Conservation (phyloP, 192 early-diverging fungal species). For the Coemansia sp. region DNA sequence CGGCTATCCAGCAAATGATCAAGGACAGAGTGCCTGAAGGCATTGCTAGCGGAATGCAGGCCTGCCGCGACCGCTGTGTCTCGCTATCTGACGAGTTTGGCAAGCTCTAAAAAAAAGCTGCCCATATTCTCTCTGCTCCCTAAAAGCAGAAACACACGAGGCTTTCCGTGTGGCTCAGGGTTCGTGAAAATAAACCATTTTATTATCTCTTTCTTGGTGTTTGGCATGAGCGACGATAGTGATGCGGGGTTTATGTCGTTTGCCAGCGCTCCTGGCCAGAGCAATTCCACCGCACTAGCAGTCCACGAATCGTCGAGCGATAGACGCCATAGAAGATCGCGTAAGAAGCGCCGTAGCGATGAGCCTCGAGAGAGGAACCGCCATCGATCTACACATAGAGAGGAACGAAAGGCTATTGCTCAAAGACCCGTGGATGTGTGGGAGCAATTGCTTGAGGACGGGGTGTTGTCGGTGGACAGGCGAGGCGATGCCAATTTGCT, state of each 20-base stretch:
- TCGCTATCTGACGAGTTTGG: constrained; percentile 44
- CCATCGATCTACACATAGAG: not conserved
- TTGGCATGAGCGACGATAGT: constrained; percentile 22
- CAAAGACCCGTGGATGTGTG: not conserved
- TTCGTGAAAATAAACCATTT: not conserved
- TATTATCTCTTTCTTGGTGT: not conserved
- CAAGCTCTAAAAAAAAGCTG: constrained; percentile 23
- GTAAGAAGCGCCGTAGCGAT: not conserved
- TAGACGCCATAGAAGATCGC: not conserved
- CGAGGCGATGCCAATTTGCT: constrained; percentile 17
- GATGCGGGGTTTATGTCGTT: constrained; percentile 25
- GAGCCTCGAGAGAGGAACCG: not conserved
- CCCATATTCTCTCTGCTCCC: not conserved
- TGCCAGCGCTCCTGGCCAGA: constrained; percentile 19
- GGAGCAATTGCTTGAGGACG: constrained; percentile 6
- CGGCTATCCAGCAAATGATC: constrained; percentile 78
- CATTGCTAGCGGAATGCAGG: constrained; percentile 22
- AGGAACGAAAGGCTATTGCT: not conserved
- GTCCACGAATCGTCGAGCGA: not conserved
- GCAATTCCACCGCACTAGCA: not conserved
- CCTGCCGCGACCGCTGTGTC: constrained; percentile 30
- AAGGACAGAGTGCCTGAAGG: constrained; percentile 44
- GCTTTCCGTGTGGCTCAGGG: not conserved
- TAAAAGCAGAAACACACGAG: not conserved
- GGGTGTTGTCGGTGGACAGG: constrained; percentile 13